Base-by-base conservation (phyloP, 1,284 basidiomycete genomes). In the Ustilago trichophora region DNA sequence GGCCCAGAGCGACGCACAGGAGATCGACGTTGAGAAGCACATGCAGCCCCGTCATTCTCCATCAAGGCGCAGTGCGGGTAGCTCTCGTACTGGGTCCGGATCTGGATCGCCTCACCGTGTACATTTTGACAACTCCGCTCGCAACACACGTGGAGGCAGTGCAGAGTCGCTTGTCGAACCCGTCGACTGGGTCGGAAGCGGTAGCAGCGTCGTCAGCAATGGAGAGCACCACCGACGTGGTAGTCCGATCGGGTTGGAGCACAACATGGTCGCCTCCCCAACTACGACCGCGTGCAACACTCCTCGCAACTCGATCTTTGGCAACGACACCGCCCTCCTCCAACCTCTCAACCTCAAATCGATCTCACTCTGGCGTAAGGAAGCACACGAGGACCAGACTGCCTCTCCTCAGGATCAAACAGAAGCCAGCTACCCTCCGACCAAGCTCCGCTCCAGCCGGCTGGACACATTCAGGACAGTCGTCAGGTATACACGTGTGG, bases 271-370 rank as follows among this genome's bases (percentile, higher is more conserved):
- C 9, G 42, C 69, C 4, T 67, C 64, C 3, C 69, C 70, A 10
- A 62, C 70, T 10, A 72, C 58, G 4, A 73, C 71, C 2, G 52
- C 52, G n/a, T 71, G 66, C 52, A 67, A 73, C 53, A 67, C 67
- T 9, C 71, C 71, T 1, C 51, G 70, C 24, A 62, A 50, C 32
- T 66, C 58, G 11, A 41, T 53, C 22, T 51, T 73, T 33, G 57
- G 56, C 11, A 32, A 24, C 11, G 57, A 70, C 7, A 25, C 48
- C n/a, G 31, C 32, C 11, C 21, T 26, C 25, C 40, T 36, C 10
- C 35, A 22, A 19, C 38, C 49, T 1, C 33, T 66, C 12, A 55
- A 38, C 45, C 48, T 51, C 44, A 60, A 56, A 21, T 43, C 43
- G 12, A 48, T 67, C 50, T 45, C 55, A 11, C 54, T 54, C 19